A percentile compares a stretch with the other conserved stretches of the same genome.
These are phyloP conservation scores for Zostera marina DNA, from an alignment of 116 monocot species.

Conservation along the genomic window DNA sequence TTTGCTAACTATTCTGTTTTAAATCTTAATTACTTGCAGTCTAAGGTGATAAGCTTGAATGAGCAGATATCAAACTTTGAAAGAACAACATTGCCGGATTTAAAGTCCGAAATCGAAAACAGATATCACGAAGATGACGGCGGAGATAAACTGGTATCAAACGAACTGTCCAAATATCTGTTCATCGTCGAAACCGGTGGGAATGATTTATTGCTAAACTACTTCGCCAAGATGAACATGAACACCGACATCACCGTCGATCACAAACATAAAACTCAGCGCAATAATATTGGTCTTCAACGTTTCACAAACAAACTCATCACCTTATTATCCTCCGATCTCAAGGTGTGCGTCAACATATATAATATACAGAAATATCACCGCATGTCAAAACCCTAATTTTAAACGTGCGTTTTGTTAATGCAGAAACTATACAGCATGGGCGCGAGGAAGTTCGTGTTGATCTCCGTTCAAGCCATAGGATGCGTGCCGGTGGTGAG, in stretches of 20 bases:
- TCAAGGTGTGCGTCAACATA: conserved; percentile 10
- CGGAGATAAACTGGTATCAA: background rate
- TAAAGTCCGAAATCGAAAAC: conserved; percentile 10
- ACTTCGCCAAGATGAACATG: conserved; percentile 10
- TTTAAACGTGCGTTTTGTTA: background rate
- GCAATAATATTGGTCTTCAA: background rate
- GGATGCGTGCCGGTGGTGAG: conserved; percentile 45
- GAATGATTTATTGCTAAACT: conserved; percentile 53
- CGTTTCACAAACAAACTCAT: conserved; percentile 29
- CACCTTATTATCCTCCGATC: conserved; percentile 16
- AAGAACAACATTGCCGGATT: conserved; percentile 25
- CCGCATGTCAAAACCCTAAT: too few relatives aligned
- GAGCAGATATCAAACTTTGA: conserved; percentile 41
- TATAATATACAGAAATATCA: too few relatives aligned
- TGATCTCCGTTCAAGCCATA: conserved; percentile 37
- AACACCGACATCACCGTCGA: too few relatives aligned
- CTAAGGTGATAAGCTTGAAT: conserved; percentile 34
- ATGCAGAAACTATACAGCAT: conserved; percentile 29
- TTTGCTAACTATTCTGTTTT: background rate
- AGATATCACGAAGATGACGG: background rate
- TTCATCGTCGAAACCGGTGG: conserved; percentile 51
- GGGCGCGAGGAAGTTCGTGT: conserved; percentile 51
- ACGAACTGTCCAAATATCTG: conserved; percentile 22
- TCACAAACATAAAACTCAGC: background rate
- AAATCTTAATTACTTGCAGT: conserved; percentile 11